phyloP scores from a whole-genome alignment of 164 flowering plant species.

The Sextonia rubra region DNA sequence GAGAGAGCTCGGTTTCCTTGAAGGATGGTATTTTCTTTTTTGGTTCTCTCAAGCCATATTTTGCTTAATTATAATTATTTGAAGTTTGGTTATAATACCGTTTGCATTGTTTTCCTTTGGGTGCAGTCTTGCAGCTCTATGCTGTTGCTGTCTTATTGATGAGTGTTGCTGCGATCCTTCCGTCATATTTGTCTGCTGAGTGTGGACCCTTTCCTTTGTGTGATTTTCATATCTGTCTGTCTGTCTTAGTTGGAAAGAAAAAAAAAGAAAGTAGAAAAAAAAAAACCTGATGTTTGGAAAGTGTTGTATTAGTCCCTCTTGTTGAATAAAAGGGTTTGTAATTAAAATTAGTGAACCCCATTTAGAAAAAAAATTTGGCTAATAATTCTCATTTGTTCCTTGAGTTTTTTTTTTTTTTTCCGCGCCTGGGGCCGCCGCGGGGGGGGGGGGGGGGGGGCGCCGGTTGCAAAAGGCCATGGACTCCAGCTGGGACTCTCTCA shows the following conservation, averaged over 20 bases:
- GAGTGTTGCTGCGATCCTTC: conserved; percentile 82
- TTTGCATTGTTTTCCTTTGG: not conserved
- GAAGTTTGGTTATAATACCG: too few relatives aligned
- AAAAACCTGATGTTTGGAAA: not conserved
- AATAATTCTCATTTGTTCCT: too few relatives aligned
- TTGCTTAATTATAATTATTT: not conserved
- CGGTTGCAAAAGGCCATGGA: too few relatives aligned
- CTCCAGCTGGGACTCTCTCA: too few relatives aligned
- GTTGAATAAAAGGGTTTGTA: not conserved
- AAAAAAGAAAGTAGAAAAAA: too few relatives aligned
- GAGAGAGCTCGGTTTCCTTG: conserved; percentile 53
- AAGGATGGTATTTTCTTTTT: conserved; percentile 40
- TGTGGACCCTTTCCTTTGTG: not conserved
- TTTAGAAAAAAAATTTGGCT: too few relatives aligned
- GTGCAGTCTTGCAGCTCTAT: conserved; percentile 63
- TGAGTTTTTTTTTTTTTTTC: too few relatives aligned
- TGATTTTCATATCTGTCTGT: not conserved
- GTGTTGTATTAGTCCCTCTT: conserved; percentile 2
- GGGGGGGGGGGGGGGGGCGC: too few relatives aligned
- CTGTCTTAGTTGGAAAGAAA: not conserved
- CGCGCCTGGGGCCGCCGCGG: too few relatives aligned
- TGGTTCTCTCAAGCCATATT: not conserved
- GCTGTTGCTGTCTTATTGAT: conserved; percentile 68
- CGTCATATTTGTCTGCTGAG: conserved; percentile 34
- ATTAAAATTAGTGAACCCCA: not conserved